Evolutionary conservation across 1,284 basidiomycete species (phyloP), one percentile per base, ranked within the genome.

Genomic region (Sanghuangporus weigelae): DNA sequence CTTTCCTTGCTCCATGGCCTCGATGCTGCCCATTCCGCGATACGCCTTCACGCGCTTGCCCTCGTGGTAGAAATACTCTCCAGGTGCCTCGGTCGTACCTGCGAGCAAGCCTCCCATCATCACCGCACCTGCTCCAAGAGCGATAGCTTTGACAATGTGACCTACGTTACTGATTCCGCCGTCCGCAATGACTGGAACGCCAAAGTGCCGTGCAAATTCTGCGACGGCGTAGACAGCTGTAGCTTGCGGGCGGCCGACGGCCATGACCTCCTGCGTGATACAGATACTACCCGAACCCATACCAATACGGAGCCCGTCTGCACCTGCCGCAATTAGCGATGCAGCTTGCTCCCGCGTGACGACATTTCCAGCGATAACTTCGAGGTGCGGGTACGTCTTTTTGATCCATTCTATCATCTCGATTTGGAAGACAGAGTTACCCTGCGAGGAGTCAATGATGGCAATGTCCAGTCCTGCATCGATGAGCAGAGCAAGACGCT

Each of bases 221-320:
- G 96, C 87, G 12, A 99, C 96, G 53, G 93, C 89, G 75, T 93
- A 92, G 12, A 99, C 95, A 12, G 97, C 96, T 0, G 96, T 97
- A 11, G 96, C 96, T 77, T 99, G 96, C 1, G 96, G 97, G 40
- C 96, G 88, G 38, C 96, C 97, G 62, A 98, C 96, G n/a, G 97
- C 96, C 93, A 98, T 99, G 71, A 99, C 93, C 75, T 99, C 96
- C 77, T 99, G 96, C 4, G 96, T 99, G 77, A 99, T 99, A 75
- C 96, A 99, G 73, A 99, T 99, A 11, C 95, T 97, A 19, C 96
- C 96, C 14, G 90, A 94, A 58, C 96, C 96, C 96, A 99, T 99
- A 60, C 96, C 97, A 50, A 99, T 84, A 55, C 95, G 91, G 10
- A 99, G 84, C 46, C 84, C 96, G 71, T 99, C 96, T 7, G 96